A percentile compares a stretch with the other conserved stretches of the same genome.
Evolutionary conservation across 495 filamentous ascomycete genomes (phyloP).

Genomic region (Talaromyces thailandensis): DNA sequence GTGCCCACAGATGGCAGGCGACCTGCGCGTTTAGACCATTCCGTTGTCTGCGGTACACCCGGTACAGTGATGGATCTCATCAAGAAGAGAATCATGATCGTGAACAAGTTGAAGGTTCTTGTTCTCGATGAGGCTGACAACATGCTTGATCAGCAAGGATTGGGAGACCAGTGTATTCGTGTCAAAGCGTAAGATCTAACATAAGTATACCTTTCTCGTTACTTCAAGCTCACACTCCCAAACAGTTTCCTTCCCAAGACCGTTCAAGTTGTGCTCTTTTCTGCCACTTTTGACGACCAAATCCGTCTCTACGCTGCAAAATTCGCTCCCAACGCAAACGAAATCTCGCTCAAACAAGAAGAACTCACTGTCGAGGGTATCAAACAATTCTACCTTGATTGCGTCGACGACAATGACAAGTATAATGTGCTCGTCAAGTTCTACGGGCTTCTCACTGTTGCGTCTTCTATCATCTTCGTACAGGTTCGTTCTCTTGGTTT

Average conservation of each 20-base stretch:
- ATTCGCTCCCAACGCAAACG: constrained; percentile 78
- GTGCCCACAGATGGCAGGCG: constrained; percentile 65
- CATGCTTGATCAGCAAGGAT: constrained; percentile 88
- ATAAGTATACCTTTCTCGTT: not conserved
- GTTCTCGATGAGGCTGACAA: constrained; percentile 94
- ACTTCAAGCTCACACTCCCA: constrained; percentile 7
- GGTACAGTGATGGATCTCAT: constrained; percentile 87
- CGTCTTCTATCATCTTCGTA: constrained; percentile 96
- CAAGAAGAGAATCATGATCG: constrained; percentile 57
- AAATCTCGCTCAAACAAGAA: constrained; percentile 78
- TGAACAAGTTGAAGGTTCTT: constrained; percentile 59
- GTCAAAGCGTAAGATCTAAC: constrained; percentile 58
- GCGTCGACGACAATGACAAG: constrained; percentile 68
- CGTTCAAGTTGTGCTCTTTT: constrained; percentile 86
- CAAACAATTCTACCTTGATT: constrained; percentile 94
- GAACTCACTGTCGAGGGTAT: constrained; percentile 96
- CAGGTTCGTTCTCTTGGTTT: constrained; percentile 50
- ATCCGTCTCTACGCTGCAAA: constrained; percentile 69
- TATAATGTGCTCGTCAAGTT: constrained; percentile 82
- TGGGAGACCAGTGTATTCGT: constrained; percentile 89
- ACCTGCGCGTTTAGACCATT: constrained; percentile 52
- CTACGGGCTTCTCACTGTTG: constrained; percentile 90
- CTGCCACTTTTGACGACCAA: constrained; percentile 84
- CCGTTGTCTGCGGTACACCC: constrained; percentile 86
- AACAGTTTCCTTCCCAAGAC: constrained; percentile 56